These are phyloP conservation scores for Pterulicium gracile DNA, from an alignment of 1,284 basidiomycete genomes.

Conservation along the genomic window DNA sequence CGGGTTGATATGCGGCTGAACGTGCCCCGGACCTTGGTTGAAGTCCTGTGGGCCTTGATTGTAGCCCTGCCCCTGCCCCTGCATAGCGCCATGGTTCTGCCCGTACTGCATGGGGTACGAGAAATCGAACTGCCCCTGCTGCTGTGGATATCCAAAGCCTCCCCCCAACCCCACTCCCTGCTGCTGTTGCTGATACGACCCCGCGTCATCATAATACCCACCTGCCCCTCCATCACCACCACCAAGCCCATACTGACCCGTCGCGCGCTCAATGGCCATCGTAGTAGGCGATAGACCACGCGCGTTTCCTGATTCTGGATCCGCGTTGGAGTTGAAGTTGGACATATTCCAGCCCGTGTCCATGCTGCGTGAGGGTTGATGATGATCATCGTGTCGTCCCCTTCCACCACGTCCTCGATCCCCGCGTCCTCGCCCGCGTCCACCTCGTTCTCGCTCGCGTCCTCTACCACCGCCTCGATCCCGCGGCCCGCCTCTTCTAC, in stretches of 20 bases:
- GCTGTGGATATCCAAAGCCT: constrained; percentile 12
- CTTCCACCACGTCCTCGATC: constrained; percentile 24
- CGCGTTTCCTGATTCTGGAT: constrained; percentile 14
- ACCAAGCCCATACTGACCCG: constrained; percentile 27
- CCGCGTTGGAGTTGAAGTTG: background rate
- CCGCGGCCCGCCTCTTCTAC: background rate
- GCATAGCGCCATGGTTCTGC: constrained; percentile 9
- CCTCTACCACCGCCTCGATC: constrained; percentile 9
- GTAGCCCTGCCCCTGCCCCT: constrained; percentile 15
- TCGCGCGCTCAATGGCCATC: constrained; percentile 33
- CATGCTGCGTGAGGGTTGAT: constrained; percentile 13
- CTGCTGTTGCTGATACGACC: constrained; percentile 2
- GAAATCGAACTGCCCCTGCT: constrained; percentile 12
- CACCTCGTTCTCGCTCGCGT: constrained; percentile 13
- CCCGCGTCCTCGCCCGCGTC: constrained; percentile 14
- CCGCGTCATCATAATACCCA: no score
- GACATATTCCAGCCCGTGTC: constrained; percentile 8
- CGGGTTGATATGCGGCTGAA: constrained; percentile 78
- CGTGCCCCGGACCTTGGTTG: constrained; percentile 18
- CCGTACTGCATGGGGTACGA: constrained; percentile 23
- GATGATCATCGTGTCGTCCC: constrained; percentile 19
- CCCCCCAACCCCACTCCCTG: constrained; percentile 10
- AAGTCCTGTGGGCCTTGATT: no score
- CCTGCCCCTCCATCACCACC: constrained; percentile 9
- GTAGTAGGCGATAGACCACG: constrained; percentile 34